A percentile compares a stretch with the other conserved stretches of the same genome.
Conservation (phyloP, 1,139 yeast species). For the Eremothecium gossypii region DNA sequence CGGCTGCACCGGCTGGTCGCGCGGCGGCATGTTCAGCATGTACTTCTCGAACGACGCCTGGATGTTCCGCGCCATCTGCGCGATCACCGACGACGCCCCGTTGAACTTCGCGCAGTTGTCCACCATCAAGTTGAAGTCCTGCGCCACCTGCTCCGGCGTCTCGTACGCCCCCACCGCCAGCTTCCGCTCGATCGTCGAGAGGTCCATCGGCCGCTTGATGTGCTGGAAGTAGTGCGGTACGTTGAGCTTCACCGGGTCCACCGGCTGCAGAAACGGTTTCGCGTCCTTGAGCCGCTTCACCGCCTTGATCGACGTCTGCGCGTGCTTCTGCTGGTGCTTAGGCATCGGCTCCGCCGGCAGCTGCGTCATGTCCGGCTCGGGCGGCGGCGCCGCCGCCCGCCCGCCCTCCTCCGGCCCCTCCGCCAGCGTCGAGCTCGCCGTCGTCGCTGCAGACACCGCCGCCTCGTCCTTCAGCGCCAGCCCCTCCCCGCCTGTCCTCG, state of each 20-base stretch:
- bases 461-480: conserved; percentile 1
- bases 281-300: conserved; percentile 90
- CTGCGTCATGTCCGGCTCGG: conserved; percentile 64
- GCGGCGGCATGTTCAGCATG: conserved; percentile 84
- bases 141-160: conserved; percentile 55
- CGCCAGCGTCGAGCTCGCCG: conserved; percentile 5
- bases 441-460: conserved; percentile 2
- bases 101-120: conserved; percentile 74
- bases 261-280: conserved; percentile 80
- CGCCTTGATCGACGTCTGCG: conserved; percentile 60
- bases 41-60: conserved; percentile 92
- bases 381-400: conserved; percentile 39
- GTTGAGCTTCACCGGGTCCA: conserved; percentile 77
- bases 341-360: conserved; percentile 69
- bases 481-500: conserved; percentile 1
- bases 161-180: conserved; percentile 61
- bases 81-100: conserved; percentile 73
- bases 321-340: conserved; percentile 62
- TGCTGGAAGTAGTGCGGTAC: conserved; percentile 85
- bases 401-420: conserved; percentile 2
- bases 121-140: conserved; percentile 82
- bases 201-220: conserved; percentile 86
- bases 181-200: conserved; percentile 82
- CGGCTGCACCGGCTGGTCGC: conserved; percentile 42
- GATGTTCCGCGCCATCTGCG: conserved; percentile 84